Evolutionary conservation across 352 stramenopile genomes (phyloP).

Genomic region (Aphanomyces invadans): DNA sequence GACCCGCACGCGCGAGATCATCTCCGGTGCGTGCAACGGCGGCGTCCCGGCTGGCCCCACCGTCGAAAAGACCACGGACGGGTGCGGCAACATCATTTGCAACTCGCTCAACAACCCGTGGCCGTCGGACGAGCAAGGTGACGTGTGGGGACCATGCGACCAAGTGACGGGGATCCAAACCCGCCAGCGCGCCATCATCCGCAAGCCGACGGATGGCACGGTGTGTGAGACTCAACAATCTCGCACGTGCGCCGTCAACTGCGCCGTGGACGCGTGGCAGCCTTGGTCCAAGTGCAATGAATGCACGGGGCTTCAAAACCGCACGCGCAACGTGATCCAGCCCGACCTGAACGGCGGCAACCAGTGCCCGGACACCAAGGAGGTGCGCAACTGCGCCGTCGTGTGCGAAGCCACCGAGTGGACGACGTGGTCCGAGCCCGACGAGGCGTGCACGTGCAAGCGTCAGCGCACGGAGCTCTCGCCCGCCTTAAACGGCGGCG

Average conservation of each 20-base stretch:
- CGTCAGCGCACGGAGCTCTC: not conserved
- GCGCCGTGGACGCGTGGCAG: not conserved
- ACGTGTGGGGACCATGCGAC: not conserved
- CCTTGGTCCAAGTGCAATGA: constrained; percentile 5
- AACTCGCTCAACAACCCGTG: constrained; percentile 9
- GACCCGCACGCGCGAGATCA: constrained; percentile 1
- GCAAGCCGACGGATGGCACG: not conserved
- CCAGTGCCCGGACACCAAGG: constrained; percentile 6
- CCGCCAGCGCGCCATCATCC: not conserved
- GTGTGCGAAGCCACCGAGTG: constrained; percentile 12
- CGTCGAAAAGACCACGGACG: not conserved
- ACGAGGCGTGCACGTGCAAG: not conserved
- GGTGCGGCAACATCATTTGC: constrained; percentile 6
- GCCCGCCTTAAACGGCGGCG: not conserved
- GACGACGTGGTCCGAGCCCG: not conserved
- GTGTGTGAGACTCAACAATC: not conserved
- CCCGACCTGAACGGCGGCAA: constrained; percentile 12
- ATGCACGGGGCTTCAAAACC: constrained; percentile 15
- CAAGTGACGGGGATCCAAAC: not conserved
- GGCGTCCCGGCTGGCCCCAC: not conserved
- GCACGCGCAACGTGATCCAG: not conserved
- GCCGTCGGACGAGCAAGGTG: not conserved
- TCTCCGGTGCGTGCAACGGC: constrained; percentile 1
- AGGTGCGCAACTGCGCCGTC: constrained; percentile 1
- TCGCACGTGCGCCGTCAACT: constrained; percentile 8